Conservation (phyloP, 2,329 filamentous ascomycete genomes). For the Colletotrichum cuscutae region DNA sequence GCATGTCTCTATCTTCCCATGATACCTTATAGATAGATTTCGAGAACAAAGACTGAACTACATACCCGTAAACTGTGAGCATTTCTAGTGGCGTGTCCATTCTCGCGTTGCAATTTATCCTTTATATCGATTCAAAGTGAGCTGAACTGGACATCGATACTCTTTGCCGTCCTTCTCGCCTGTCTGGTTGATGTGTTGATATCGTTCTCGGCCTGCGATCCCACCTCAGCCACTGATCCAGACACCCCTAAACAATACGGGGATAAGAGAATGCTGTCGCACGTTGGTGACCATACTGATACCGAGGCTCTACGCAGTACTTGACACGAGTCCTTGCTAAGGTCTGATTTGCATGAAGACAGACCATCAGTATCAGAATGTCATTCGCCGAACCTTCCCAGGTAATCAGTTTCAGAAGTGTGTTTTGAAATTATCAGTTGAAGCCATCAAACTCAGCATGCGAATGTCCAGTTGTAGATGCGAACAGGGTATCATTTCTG, state of each 20-base stretch:
- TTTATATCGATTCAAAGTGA: background rate
- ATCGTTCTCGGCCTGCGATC: background rate
- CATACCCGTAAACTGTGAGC: too few species aligned
- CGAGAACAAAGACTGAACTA: too few species aligned
- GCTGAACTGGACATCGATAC: background rate
- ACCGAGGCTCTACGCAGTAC: too few species aligned
- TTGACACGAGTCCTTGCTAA: too few species aligned
- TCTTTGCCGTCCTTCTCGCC: background rate
- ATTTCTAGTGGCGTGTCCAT: background rate
- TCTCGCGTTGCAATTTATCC: background rate
- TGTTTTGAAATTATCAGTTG: background rate
- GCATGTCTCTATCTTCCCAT: too few species aligned
- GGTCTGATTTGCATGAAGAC: background rate
- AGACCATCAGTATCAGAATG: background rate
- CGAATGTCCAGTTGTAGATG: background rate
- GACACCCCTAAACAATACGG: background rate
- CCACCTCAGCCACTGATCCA: background rate
- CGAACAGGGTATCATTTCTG: conserved; percentile 30
- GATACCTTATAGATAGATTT: too few species aligned
- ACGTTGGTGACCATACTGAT: background rate
- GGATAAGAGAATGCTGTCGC: background rate
- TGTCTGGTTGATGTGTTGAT: background rate
- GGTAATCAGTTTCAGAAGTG: background rate
- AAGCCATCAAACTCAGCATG: too few species aligned
- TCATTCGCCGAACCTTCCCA: background rate